Percentiles rank a stretch among this genome's conserved stretches.
These are phyloP conservation scores for Raphanus raphanistrum DNA, from an alignment of 345 rosid species.

Conservation along the genomic window DNA sequence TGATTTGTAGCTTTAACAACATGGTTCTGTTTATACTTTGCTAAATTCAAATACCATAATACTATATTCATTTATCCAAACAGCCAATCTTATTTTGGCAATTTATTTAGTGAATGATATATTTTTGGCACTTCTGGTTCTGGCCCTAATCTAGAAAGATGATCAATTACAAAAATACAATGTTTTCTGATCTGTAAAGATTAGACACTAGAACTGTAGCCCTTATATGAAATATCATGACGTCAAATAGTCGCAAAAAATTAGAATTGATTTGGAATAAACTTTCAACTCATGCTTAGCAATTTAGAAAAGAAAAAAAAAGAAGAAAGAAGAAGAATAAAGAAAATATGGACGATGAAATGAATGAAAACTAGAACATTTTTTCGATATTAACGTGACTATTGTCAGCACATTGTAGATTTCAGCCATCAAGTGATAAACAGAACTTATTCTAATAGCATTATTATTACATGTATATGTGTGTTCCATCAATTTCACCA, in stretches of 20 bases:
- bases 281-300: constrained; percentile 12
- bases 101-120: background rate
- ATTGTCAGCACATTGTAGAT: constrained; percentile 18
- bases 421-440: constrained; percentile 27
- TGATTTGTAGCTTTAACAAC: constrained; percentile 16
- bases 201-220: background rate
- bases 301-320: background rate
- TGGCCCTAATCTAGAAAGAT: background rate
- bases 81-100: background rate
- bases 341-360: constrained; percentile 16
- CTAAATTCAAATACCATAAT: background rate
- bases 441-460: constrained; percentile 41
- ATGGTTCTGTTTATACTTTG: background rate
- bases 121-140: background rate
- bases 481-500: constrained; percentile 31
- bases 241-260: background rate
- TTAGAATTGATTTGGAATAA: constrained; percentile 10
- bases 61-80: background rate
- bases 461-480: constrained; percentile 13
- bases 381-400: background rate
- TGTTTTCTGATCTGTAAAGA: background rate
- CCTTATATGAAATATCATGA: constrained; percentile 4
- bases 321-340: constrained; percentile 13
- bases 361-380: constrained; percentile 16
- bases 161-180: background rate